phyloP scores from a whole-genome alignment of 2,329 filamentous ascomycete species.

The Neofusicoccum ribis region DNA sequence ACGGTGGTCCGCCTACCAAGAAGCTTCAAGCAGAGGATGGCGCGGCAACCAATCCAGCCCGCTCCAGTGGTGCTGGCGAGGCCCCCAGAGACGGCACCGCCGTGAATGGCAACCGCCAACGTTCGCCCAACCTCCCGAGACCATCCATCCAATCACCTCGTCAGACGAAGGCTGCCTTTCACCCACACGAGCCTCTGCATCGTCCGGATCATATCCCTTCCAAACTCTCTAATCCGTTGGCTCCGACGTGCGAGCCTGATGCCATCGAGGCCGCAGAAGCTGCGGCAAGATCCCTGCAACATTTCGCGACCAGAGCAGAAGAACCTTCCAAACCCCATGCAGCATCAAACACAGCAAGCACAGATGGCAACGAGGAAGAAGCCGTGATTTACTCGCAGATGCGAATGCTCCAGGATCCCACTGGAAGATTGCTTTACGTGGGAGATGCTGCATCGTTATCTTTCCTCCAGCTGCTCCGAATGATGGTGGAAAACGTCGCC shows the following conservation, averaged over 20 bases:
- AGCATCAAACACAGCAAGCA: slow-evolving; percentile 33
- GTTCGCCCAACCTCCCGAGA: not conserved
- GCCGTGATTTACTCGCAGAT: slow-evolving; percentile 56
- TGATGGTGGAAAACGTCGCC: slow-evolving; percentile 57
- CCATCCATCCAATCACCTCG: not conserved
- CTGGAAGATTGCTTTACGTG: slow-evolving; percentile 59
- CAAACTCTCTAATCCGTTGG: not conserved
- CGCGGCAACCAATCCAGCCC: not conserved
- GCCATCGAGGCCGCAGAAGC: slow-evolving; percentile 23
- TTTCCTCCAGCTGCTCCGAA: slow-evolving; percentile 61
- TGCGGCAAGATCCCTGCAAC: slow-evolving; percentile 28
- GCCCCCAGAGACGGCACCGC: not conserved
- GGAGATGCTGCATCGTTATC: slow-evolving; percentile 65
- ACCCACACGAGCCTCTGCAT: not conserved
- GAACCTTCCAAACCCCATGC: slow-evolving; percentile 28
- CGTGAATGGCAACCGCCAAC: not conserved
- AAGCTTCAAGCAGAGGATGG: slow-evolving; percentile 30
- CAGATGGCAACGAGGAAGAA: slow-evolving; percentile 56
- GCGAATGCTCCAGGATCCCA: slow-evolving; percentile 61
- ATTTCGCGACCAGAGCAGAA: slow-evolving; percentile 26
- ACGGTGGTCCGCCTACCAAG: slow-evolving; percentile 38
- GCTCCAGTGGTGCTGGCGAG: not conserved
- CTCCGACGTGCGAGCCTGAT: slow-evolving; percentile 26
- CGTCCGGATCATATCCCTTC: not conserved
- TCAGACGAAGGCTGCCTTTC: not conserved